Evolutionary conservation across 306 rosid species (phyloP), one percentile per base, ranked within the genome.

Genomic region (Macrotyloma uniflorum): DNA sequence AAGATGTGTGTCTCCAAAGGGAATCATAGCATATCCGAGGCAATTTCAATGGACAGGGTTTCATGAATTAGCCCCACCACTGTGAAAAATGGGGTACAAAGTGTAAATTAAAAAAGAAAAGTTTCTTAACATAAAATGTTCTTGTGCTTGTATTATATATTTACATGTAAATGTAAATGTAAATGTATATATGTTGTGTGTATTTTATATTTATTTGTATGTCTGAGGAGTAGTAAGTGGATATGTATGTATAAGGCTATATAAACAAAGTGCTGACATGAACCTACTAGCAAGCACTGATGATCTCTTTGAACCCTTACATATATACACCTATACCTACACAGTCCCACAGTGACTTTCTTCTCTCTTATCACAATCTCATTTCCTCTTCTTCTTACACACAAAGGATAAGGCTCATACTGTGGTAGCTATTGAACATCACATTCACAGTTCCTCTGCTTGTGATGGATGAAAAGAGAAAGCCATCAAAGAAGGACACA

Each of bases 391-490:
- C 58, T 19, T 59, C 40, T 35, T 67, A 66, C 45, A 35, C 64
- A 45, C 65, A 79, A 46, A 84, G 58, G 66, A 23, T 51, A 50
- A 78, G 20, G 32, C 5, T 1, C 76, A 61, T n/a, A 71, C 70
- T 63, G 46, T 19, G 63, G 59, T 11, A 19, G 28, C 72, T 46
- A 23, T 16, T 47, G 10, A 5, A 5, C 43, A 49, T 36, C 50
- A 50, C 57, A 50, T 8, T 50, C 57, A 76, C 18, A 51, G 23
- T 26, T 54, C 28, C 32, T 18, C n/a, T 61, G 55, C 12, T 20
- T 76, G 26, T 40, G 35, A 87, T 94, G 98, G 98, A 89, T 49
- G 96, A 88, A 73, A 94, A 88, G 81, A 90, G 87, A 89, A 95
- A 95, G 83, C 20, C 81, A 45, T 79, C 88, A 26, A 93, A 87